These are phyloP conservation scores for Aspergillus viridinutans DNA, from an alignment of 2,329 filamentous ascomycete genomes.

Conservation along the genomic window DNA sequence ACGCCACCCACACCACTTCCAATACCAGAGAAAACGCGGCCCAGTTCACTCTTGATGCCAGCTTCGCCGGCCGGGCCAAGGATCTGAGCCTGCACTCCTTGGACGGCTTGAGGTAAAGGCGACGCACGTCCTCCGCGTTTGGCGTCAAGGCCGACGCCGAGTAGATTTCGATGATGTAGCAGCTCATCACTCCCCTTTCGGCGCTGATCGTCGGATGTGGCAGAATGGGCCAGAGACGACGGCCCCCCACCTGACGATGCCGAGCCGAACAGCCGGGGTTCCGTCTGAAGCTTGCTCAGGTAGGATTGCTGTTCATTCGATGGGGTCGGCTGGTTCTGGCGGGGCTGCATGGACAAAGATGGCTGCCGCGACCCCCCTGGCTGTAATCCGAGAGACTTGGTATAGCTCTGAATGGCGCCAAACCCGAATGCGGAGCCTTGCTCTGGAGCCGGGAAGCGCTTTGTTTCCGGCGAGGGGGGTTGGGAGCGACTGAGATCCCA, in stretches of 20 bases:
- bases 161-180: constrained; percentile 61
- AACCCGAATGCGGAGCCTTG: constrained; percentile 33
- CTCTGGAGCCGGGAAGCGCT: constrained; percentile 32
- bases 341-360: constrained; percentile 29
- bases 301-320: constrained; percentile 33
- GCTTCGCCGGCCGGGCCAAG: constrained; percentile 76
- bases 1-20: constrained; percentile 62
- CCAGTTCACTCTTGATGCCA: constrained; percentile 91
- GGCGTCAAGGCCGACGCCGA: constrained; percentile 69
- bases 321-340: constrained; percentile 30
- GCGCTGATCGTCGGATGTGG: constrained; percentile 35
- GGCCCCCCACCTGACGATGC: constrained; percentile 28
- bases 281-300: constrained; percentile 28
- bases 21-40: constrained; percentile 92
- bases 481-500: constrained; percentile 38
- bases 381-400: constrained; percentile 40
- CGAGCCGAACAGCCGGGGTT: constrained; percentile 33
- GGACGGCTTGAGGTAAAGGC: constrained; percentile 86
- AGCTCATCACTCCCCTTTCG: constrained; percentile 52
- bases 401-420: constrained; percentile 39
- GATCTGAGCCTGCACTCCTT: constrained; percentile 79
- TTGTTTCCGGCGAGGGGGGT: constrained; percentile 35
- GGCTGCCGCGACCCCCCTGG: constrained; percentile 30
- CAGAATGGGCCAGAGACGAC: constrained; percentile 20
- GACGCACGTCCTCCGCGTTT: constrained; percentile 80